A percentile compares a stretch with the other conserved stretches of the same genome.
Evolutionary conservation across 768 basidiomycete species (phyloP).

Genomic region (Pluteus cervinus): DNA sequence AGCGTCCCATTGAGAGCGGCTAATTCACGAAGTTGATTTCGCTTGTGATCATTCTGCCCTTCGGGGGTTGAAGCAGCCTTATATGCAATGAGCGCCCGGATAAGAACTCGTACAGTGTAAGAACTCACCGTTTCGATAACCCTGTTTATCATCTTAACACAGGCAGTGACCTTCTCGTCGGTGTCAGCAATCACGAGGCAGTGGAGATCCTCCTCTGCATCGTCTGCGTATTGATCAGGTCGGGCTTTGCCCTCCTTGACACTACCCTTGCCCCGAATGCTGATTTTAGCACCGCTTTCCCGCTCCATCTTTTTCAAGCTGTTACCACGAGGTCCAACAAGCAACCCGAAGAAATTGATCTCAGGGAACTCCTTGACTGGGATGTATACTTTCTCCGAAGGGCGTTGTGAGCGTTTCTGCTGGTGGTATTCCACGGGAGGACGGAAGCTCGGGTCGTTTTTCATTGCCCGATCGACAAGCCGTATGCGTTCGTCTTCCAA

Average conservation of each 20-base stretch:
- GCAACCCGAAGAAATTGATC: slow-evolving; percentile 98
- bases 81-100: slow-evolving; percentile 4
- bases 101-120: slow-evolving; percentile 2
- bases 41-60: slow-evolving; percentile 99
- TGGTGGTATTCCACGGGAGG: slow-evolving; percentile 96
- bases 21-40: slow-evolving; percentile 95
- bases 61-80: slow-evolving; percentile 99
- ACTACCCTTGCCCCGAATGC: slow-evolving; percentile 95
- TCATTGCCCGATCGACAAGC: slow-evolving; percentile 94
- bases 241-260: slow-evolving; percentile 98
- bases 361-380: slow-evolving; percentile 99
- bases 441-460: slow-evolving; percentile 96
- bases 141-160: slow-evolving; percentile 93
- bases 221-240: slow-evolving; percentile 90
- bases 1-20: slow-evolving; percentile 98
- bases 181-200: slow-evolving; percentile 93
- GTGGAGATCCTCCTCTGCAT: slow-evolving; percentile 98
- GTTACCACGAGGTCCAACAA: slow-evolving; percentile 97
- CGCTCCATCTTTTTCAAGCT: slow-evolving; percentile 99
- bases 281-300: slow-evolving; percentile 97
- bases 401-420: slow-evolving; percentile 88
- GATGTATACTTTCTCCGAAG: slow-evolving; percentile 98
- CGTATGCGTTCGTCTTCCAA: slow-evolving; percentile 88
- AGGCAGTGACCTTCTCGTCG: slow-evolving; percentile 85
- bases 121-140: slow-evolving; percentile 92